phyloP scores from a whole-genome alignment of 2,329 filamentous ascomycete genomes.

The Furcasterigmium sp. region DNA sequence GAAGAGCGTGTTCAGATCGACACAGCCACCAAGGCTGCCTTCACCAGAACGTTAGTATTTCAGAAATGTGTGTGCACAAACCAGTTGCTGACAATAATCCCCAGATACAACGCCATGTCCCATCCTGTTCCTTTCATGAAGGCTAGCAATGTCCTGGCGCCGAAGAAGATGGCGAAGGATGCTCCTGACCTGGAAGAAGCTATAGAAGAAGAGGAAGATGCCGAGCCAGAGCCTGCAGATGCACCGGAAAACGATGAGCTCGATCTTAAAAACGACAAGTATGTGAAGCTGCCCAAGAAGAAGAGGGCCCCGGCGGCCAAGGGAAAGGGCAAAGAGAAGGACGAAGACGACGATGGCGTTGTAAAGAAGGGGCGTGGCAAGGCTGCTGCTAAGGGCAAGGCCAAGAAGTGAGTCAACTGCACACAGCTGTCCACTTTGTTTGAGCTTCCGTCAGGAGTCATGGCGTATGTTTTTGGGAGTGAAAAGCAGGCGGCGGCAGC shows the following conservation, averaged over 20 bases:
- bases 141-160: conserved; percentile 67
- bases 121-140: conserved; percentile 97
- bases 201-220: conserved; percentile 84
- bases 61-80: not conserved
- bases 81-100: conserved; percentile 1
- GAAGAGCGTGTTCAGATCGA: conserved; percentile 74
- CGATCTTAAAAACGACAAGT: conserved; percentile 93
- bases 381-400: conserved; percentile 37
- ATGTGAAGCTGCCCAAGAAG: conserved; percentile 84
- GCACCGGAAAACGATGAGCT: conserved; percentile 69
- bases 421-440: too few species aligned
- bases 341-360: conserved; percentile 36
- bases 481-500: too few species aligned
- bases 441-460: too few species aligned
- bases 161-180: conserved; percentile 67
- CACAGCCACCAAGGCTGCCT: conserved; percentile 78
- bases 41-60: conserved; percentile 73
- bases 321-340: conserved; percentile 31
- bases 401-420: too few species aligned
- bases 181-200: conserved; percentile 94
- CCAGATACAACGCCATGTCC: conserved; percentile 73
- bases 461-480: too few species aligned
- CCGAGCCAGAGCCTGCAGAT: conserved; percentile 52
- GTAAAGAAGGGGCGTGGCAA: conserved; percentile 25
- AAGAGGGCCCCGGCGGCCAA: conserved; percentile 45